phyloP scores from a whole-genome alignment of 352 stramenopile genomes.

The Phytophthora foliorum region DNA sequence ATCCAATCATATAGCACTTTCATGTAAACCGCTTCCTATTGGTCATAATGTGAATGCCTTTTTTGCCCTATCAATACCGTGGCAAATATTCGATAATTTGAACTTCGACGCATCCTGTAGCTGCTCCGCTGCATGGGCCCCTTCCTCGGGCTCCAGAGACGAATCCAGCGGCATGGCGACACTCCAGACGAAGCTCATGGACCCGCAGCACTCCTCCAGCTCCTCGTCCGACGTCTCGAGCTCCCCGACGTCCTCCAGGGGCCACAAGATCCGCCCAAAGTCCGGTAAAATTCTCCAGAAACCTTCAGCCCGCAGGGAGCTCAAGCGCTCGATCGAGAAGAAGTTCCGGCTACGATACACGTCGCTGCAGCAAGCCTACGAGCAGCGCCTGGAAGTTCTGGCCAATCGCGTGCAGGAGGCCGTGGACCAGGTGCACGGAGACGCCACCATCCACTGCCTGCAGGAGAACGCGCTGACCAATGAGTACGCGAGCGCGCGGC shows the following conservation, averaged over 20 bases:
- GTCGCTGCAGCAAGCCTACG: conserved; percentile 76
- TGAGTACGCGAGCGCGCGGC: conserved; percentile 66
- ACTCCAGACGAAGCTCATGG: neutral
- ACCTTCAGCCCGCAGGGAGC: conserved; percentile 35
- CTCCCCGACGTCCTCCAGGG: conserved; percentile 18
- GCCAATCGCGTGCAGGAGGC: conserved; percentile 59
- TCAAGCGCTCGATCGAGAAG: conserved; percentile 70
- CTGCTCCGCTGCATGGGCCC: conserved; percentile 24
- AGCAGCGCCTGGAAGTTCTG: conserved; percentile 72
- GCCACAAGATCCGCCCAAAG: conserved; percentile 33
- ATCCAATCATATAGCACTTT: conserved; percentile 17
- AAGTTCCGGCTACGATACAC: conserved; percentile 80
- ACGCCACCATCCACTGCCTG: conserved; percentile 70
- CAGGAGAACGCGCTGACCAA: conserved; percentile 71
- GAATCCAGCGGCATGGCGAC: conserved; percentile 3
- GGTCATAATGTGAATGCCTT: neutral
- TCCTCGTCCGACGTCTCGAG: conserved; percentile 18
- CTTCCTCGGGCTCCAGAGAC: conserved; percentile 14
- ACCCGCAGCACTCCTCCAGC: conserved; percentile 3
- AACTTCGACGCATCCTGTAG: conserved; percentile 7
- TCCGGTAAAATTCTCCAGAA: conserved; percentile 7
- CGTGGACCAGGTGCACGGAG: conserved; percentile 62
- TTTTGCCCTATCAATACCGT: conserved; percentile 24
- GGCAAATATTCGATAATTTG: conserved; percentile 4
- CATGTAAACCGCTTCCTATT: too few species aligned